Evolutionary conservation across 1,139 yeast species (phyloP).

Genomic region (Geotrichum siamense): DNA sequence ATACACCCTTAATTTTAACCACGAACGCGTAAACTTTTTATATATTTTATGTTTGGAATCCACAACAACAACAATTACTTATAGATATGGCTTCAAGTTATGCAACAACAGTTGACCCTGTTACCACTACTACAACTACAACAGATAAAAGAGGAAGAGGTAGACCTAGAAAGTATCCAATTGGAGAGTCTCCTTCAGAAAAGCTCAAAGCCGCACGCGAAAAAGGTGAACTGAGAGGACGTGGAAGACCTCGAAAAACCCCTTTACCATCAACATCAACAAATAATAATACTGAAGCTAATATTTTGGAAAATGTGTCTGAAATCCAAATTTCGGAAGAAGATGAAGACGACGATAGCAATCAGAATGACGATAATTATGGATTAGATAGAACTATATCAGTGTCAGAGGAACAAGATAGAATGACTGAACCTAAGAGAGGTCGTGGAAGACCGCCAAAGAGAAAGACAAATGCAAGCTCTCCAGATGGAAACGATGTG

Average conservation of each 20-base stretch:
- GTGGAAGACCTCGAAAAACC: conserved; percentile 17
- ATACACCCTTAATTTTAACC: too few relatives aligned
- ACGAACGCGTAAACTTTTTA: not conserved
- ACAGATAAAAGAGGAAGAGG: conserved; percentile 17
- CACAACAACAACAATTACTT: not conserved
- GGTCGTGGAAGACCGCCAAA: conserved; percentile 16
- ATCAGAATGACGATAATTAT: too few relatives aligned
- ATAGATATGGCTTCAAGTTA: too few relatives aligned
- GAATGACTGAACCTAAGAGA: conserved; percentile 8
- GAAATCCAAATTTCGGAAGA: too few relatives aligned
- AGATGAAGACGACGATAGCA: too few relatives aligned
- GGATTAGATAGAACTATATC: too few relatives aligned
- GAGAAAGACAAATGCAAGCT: not conserved
- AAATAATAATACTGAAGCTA: too few relatives aligned
- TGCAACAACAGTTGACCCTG: too few relatives aligned
- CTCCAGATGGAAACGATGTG: not conserved
- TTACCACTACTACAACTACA: conserved; percentile 3
- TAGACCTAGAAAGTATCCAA: conserved; percentile 18
- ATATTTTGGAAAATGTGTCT: too few relatives aligned
- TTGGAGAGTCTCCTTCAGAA: conserved; percentile 18
- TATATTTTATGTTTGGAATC: not conserved
- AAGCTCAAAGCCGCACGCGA: conserved; percentile 16
- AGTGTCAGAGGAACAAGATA: too few relatives aligned
- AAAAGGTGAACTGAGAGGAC: conserved; percentile 13
- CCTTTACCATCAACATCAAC: conserved; percentile 3